Conservation (phyloP, 768 basidiomycete genomes). For the Bullera alba region DNA sequence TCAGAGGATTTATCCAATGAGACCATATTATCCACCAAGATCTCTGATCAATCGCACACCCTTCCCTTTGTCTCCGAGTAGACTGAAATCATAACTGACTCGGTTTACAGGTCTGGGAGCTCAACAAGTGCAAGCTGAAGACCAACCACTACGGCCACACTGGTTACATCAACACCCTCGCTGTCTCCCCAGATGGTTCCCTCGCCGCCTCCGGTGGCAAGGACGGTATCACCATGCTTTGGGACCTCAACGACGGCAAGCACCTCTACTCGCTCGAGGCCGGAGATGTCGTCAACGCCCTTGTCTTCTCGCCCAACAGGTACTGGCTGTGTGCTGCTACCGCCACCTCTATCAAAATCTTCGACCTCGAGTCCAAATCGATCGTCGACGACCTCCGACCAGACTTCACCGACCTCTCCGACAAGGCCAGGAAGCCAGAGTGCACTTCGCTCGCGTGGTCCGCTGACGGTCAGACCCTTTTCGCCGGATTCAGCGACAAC, state of each 20-base stretch:
- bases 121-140: constrained; percentile 99
- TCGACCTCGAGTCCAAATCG: constrained; percentile 99
- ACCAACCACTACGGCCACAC: constrained; percentile 99
- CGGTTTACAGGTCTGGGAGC: constrained; percentile 83
- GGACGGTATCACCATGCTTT: constrained; percentile 99
- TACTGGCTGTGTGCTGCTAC: constrained; percentile 99
- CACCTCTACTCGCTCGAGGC: constrained; percentile 99
- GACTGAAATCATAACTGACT: not conserved
- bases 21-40: constrained; percentile 72
- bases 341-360: constrained; percentile 95
- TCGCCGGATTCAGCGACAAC: constrained; percentile 95
- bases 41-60: constrained; percentile 55
- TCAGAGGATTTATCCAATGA: constrained; percentile 72
- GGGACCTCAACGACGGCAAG: constrained; percentile 99
- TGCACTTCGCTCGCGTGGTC: constrained; percentile 98
- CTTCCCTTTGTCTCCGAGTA: not conserved
- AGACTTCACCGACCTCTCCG: constrained; percentile 72
- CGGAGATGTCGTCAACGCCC: constrained; percentile 94
- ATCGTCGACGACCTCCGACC: constrained; percentile 99
- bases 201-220: constrained; percentile 98
- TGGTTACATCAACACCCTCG: constrained; percentile 97
- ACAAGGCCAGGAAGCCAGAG: constrained; percentile 54
- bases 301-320: constrained; percentile 98
- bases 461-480: constrained; percentile 92
- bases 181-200: constrained; percentile 97